Conservation (phyloP, 768 basidiomycete genomes). For the Cyathus striatus region DNA sequence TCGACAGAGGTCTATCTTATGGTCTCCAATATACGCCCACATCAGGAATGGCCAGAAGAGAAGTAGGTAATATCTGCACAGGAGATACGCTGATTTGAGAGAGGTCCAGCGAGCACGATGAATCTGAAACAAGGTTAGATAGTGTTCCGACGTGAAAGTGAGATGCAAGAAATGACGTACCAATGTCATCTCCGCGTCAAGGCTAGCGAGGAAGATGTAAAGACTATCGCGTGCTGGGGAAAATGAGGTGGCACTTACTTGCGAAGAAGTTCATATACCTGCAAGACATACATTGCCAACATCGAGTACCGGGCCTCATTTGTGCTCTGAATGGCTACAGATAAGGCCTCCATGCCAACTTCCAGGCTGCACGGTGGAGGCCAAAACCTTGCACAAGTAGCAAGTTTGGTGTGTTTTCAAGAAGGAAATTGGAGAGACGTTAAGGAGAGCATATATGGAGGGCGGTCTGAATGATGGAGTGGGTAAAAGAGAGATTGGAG, state of each 20-base stretch:
- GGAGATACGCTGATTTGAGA: constrained; percentile 33
- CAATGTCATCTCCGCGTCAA: no score
- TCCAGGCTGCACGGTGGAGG: not conserved
- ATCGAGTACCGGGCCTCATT: not conserved
- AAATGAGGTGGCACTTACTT: not conserved
- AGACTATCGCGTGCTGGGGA: no score
- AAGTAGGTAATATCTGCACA: constrained; percentile 38
- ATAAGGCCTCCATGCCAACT: not conserved
- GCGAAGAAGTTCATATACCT: not conserved
- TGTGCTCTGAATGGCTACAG: not conserved
- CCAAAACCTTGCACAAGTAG: not conserved
- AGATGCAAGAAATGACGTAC: no score
- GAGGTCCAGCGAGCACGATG: constrained; percentile 30
- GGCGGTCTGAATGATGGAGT: not conserved
- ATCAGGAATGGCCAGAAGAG: constrained; percentile 29
- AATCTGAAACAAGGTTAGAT: no score
- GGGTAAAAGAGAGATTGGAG: not conserved
- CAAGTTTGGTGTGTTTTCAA: not conserved
- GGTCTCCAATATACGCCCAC: constrained; percentile 31
- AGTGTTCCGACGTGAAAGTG: no score
- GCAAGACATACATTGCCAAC: not conserved
- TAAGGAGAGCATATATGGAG: not conserved
- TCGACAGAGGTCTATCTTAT: constrained; percentile 23
- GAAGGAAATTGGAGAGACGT: no score
- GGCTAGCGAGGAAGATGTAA: no score